These are phyloP conservation scores for Pisolithus sp. DNA, from an alignment of 768 basidiomycete species.

Conservation along the genomic window DNA sequence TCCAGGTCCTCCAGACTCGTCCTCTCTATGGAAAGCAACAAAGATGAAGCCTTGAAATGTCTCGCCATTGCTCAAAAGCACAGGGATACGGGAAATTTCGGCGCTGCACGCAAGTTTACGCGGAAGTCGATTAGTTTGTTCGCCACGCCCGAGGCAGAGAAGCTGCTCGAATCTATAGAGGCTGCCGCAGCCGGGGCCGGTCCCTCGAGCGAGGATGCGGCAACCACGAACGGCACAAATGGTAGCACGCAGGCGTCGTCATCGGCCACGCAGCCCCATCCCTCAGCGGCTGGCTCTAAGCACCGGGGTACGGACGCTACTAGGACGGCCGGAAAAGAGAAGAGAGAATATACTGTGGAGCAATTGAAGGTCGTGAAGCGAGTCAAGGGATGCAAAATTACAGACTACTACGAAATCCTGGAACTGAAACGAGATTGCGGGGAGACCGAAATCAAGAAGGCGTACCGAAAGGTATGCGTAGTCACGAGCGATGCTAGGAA, in stretches of 20 bases:
- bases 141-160: constrained; percentile 66
- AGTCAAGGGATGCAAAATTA: constrained; percentile 77
- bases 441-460: constrained; percentile 84
- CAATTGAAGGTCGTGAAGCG: constrained; percentile 80
- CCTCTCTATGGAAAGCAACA: constrained; percentile 73
- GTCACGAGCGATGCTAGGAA: constrained; percentile 1
- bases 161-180: constrained; percentile 63
- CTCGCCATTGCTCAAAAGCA: constrained; percentile 74
- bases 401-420: constrained; percentile 92
- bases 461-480: constrained; percentile 81
- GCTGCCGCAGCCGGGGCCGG: constrained; percentile 35
- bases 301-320: constrained; percentile 44
- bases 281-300: constrained; percentile 66
- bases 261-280: constrained; percentile 59
- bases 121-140: constrained; percentile 83
- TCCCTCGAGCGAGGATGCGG: constrained; percentile 21
- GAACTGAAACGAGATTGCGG: constrained; percentile 73
- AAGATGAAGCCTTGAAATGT: constrained; percentile 82
- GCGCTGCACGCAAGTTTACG: constrained; percentile 82
- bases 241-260: constrained; percentile 36
- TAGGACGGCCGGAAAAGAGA: constrained; percentile 60
- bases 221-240: constrained; percentile 23
- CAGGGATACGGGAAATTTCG: constrained; percentile 59
- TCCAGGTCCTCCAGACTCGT: not conserved
- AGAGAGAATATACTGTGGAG: constrained; percentile 83